These are phyloP conservation scores for Linaria vulgaris DNA, from an alignment of 257 asterid species.

Conservation along the genomic window DNA sequence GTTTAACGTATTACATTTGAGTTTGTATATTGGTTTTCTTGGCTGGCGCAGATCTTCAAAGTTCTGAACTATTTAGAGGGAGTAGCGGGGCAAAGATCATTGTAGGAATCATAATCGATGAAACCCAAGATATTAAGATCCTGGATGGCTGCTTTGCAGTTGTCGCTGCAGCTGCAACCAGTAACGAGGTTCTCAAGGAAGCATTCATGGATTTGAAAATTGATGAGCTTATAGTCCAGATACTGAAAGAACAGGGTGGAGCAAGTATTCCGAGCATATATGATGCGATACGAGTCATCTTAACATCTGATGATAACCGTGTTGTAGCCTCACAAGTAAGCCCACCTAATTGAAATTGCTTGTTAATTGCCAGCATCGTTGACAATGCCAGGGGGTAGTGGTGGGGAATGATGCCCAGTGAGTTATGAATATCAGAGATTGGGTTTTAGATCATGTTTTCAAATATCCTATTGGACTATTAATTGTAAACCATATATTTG, in stretches of 20 bases:
- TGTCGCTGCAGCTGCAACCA: conserved; percentile 83
- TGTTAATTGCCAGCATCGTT: conserved; percentile 18
- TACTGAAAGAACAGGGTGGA: conserved; percentile 54
- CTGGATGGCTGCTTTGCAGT: conserved; percentile 74
- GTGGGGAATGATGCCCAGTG: conserved; percentile 2
- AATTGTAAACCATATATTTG: not conserved
- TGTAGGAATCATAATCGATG: conserved; percentile 47
- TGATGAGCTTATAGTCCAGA: conserved; percentile 64
- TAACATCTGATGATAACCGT: conserved; percentile 86
- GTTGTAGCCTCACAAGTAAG: conserved; percentile 93
- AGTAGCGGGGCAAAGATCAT: conserved; percentile 66
- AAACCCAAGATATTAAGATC: conserved; percentile 46
- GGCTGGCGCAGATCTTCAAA: conserved; percentile 68
- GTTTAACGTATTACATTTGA: not conserved
- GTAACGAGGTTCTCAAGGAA: conserved; percentile 91
- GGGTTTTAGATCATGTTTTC: not conserved
- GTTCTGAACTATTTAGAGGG: conserved; percentile 69
- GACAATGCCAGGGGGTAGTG: conserved; percentile 7
- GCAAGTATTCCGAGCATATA: conserved; percentile 61
- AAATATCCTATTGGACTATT: not conserved
- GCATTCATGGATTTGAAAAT: conserved; percentile 78
- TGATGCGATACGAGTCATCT: conserved; percentile 72
- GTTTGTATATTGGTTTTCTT: conserved; percentile 6
- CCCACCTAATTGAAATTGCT: conserved; percentile 13
- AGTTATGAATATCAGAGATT: conserved; percentile 1